Evolutionary conservation across 768 basidiomycete species (phyloP).

Genomic region (Amanita subjunquillea): DNA sequence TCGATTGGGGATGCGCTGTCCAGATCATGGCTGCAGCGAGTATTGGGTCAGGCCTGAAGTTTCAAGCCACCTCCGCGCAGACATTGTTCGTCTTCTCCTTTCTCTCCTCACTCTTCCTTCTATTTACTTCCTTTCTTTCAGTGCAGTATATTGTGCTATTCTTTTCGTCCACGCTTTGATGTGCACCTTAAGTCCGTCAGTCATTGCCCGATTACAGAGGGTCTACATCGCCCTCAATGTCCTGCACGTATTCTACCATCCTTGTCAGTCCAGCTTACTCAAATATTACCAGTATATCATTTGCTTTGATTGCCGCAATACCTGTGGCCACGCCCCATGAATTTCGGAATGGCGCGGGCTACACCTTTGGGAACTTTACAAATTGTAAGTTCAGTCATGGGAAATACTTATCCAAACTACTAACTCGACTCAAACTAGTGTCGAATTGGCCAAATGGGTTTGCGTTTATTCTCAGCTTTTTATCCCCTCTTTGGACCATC

Average conservation of each 20-base stretch:
- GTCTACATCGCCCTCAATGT: constrained; percentile 63
- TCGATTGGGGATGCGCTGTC: constrained; percentile 58
- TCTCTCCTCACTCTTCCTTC: neutral
- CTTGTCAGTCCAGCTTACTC: no score
- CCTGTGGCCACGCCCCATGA: constrained; percentile 55
- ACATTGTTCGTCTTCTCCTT: constrained; percentile 27
- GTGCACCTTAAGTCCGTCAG: constrained; percentile 56
- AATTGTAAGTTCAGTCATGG: constrained; percentile 31
- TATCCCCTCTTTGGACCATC: constrained; percentile 33
- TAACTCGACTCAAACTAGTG: constrained; percentile 17
- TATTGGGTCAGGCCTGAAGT: constrained; percentile 36
- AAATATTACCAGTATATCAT: constrained; percentile 32
- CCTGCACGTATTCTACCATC: constrained; percentile 27
- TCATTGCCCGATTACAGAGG: constrained; percentile 64
- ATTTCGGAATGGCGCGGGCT: constrained; percentile 48
- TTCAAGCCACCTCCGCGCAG: constrained; percentile 31
- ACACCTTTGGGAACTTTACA: constrained; percentile 50
- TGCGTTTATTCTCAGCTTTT: constrained; percentile 38
- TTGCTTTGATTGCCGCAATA: constrained; percentile 60
- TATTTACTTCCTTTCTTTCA: constrained; percentile 13
- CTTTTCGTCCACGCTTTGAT: constrained; percentile 51
- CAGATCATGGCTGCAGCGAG: constrained; percentile 57
- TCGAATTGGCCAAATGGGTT: constrained; percentile 50
- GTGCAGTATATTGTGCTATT: constrained; percentile 57
- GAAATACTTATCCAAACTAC: neutral